phyloP scores from a whole-genome alignment of 345 rosid species.

The Eucalyptus microcorys region DNA sequence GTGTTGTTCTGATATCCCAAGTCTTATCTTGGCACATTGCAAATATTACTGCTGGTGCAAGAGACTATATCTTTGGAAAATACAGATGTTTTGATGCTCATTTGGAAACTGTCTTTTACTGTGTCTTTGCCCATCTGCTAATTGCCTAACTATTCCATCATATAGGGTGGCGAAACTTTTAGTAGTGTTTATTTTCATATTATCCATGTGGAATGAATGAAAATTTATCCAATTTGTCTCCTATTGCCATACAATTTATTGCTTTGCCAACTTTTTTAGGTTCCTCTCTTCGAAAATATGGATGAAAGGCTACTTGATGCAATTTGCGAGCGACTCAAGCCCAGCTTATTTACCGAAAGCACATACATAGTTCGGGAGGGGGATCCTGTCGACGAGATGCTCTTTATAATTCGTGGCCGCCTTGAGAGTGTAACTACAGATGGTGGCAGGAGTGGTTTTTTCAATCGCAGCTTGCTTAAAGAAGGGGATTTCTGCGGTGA shows the following conservation, averaged over 20 bases:
- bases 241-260: not conserved
- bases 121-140: not conserved
- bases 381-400: constrained; percentile 97
- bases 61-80: not conserved
- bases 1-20: not conserved
- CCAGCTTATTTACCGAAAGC: constrained; percentile 63
- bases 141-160: not conserved
- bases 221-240: not conserved
- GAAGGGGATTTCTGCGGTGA: constrained; percentile 97
- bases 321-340: constrained; percentile 87
- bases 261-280: constrained; percentile 20
- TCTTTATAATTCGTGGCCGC: constrained; percentile 89
- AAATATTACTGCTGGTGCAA: not conserved
- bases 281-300: constrained; percentile 87
- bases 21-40: not conserved
- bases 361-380: constrained; percentile 89
- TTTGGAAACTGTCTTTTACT: not conserved
- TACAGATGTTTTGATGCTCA: not conserved
- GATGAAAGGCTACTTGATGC: constrained; percentile 96
- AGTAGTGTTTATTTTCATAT: not conserved
- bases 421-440: constrained; percentile 93
- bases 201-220: not conserved
- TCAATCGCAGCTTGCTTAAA: constrained; percentile 65
- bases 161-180: not conserved
- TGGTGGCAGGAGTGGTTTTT: constrained; percentile 96